Conservation (phyloP, 2,329 filamentous ascomycete species). For the Cladophialophora bantiana region DNA sequence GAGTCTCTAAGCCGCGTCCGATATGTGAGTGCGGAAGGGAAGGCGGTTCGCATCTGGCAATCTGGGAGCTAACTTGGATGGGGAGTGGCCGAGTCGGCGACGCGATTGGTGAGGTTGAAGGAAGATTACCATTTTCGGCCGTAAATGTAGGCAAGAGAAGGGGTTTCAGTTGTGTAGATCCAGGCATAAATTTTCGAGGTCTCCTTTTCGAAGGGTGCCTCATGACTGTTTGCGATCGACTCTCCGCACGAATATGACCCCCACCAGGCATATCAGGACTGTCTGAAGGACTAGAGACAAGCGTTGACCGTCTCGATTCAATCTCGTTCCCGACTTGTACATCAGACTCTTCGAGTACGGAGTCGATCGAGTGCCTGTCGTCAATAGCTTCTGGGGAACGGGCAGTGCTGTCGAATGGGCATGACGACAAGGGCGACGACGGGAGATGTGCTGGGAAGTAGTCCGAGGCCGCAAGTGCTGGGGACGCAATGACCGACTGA, state of each 20-base stretch:
- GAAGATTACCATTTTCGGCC: constrained; percentile 34
- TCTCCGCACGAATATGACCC: constrained; percentile 14
- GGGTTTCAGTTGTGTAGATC: constrained; percentile 47
- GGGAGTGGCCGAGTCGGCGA: constrained; percentile 29
- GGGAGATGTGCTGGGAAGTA: constrained; percentile 28
- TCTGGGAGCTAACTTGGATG: background rate
- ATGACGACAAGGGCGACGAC: constrained; percentile 28
- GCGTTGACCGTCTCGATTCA: constrained; percentile 32
- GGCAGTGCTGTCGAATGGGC: constrained; percentile 2
- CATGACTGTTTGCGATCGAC: constrained; percentile 18
- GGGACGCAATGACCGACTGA: constrained; percentile 32
- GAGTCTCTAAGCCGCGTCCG: constrained; percentile 42
- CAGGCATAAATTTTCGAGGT: constrained; percentile 47
- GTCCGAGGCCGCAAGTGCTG: constrained; percentile 22
- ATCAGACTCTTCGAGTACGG: constrained; percentile 39
- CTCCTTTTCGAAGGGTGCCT: constrained; percentile 40
- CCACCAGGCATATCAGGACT: constrained; percentile 22
- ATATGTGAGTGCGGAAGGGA: background rate
- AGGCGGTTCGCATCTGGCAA: background rate
- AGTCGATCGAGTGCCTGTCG: constrained; percentile 39
- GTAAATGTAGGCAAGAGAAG: constrained; percentile 44
- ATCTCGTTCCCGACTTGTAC: constrained; percentile 38
- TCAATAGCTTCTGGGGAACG: constrained; percentile 19
- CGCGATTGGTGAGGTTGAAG: constrained; percentile 31
- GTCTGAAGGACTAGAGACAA: constrained; percentile 26